Conservation (phyloP, 2,329 filamentous ascomycete species). For the Hypoxylon sp. region DNA sequence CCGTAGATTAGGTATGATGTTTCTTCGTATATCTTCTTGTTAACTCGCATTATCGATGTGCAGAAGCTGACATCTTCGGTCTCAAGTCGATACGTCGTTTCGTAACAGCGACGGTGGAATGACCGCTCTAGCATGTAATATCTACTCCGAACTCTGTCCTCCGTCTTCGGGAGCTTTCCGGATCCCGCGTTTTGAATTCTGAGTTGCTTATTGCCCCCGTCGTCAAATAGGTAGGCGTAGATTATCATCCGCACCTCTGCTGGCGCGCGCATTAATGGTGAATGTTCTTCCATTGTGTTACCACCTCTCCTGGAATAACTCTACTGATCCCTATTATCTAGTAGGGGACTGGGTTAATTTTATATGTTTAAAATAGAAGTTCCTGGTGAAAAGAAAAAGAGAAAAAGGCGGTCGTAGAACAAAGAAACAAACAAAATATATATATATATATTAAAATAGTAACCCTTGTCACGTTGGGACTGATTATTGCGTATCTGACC, state of each 20-base stretch:
- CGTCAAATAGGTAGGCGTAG: conserved; percentile 62
- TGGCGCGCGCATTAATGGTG: conserved; percentile 56
- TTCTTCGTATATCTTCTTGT: conserved; percentile 67
- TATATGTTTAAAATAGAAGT: background rate
- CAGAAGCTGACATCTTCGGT: conserved; percentile 60
- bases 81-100: conserved; percentile 70
- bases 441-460: background rate
- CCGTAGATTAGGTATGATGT: conserved; percentile 70
- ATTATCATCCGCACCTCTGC: conserved; percentile 62
- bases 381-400: background rate
- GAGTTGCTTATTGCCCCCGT: conserved; percentile 58
- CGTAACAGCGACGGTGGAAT: conserved; percentile 59
- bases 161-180: conserved; percentile 46
- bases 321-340: background rate
- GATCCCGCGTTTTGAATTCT: conserved; percentile 57
- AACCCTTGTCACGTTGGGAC: conserved; percentile 1
- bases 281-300: conserved; percentile 33
- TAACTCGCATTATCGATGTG: conserved; percentile 63
- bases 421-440: background rate
- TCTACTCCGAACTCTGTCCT: conserved; percentile 51
- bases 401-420: background rate
- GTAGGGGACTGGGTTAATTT: background rate
- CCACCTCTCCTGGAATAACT: background rate
- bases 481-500: conserved; percentile 26
- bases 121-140: conserved; percentile 61